Conservation (phyloP, 176 grass and related monocot genomes). For the Otatea glauca region DNA sequence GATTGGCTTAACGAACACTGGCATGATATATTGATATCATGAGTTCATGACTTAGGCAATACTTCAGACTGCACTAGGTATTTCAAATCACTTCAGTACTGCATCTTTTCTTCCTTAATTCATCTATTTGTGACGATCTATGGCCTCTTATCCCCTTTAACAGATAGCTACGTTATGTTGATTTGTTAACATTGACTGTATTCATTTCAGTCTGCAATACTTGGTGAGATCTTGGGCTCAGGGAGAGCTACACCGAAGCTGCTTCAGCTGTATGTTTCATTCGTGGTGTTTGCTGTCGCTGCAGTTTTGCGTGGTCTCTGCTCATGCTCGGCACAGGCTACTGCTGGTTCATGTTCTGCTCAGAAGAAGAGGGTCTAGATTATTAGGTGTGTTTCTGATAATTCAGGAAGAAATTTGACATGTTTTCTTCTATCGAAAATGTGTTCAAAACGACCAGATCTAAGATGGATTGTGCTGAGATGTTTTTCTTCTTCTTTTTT, state of each 20-base stretch:
- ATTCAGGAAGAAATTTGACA: not conserved
- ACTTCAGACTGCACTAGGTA: not conserved
- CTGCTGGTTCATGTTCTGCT: slow-evolving; percentile 21
- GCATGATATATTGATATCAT: too few species aligned
- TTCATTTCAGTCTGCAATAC: slow-evolving; percentile 62
- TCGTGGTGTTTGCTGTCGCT: slow-evolving; percentile 44
- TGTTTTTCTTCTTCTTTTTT: too few species aligned
- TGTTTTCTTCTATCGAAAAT: not conserved
- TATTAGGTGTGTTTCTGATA: not conserved
- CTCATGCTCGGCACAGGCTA: not conserved
- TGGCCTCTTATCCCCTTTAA: not conserved
- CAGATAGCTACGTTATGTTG: not conserved
- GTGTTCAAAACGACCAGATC: not conserved
- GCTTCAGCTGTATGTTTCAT: slow-evolving; percentile 56
- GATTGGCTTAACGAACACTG: not conserved
- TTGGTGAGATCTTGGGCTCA: slow-evolving; percentile 62
- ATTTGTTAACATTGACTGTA: not conserved
- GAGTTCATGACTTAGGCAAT: not conserved
- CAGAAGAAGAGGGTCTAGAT: slow-evolving; percentile 64
- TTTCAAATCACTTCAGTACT: not conserved
- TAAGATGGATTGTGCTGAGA: too few species aligned
- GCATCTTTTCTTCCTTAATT: not conserved
- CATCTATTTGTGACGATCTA: not conserved
- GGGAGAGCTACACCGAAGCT: slow-evolving; percentile 69
- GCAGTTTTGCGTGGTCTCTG: slow-evolving; percentile 57